A percentile compares a stretch with the other conserved stretches of the same genome.
Conservation (phyloP, 805 yeast genomes). For the Ogataea naganishii region DNA sequence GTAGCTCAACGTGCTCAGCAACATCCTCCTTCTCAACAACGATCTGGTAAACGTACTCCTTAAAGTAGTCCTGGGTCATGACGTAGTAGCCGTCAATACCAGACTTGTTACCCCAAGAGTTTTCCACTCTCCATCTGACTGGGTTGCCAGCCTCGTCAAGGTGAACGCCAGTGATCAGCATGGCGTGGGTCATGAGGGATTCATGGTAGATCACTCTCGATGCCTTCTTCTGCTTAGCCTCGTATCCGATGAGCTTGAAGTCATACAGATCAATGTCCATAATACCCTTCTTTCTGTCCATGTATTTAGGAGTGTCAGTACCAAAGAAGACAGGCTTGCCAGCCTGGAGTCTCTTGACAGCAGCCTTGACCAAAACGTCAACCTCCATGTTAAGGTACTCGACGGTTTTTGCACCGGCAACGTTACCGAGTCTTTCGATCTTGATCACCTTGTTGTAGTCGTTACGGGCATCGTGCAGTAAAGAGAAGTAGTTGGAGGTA, state of each 20-base stretch:
- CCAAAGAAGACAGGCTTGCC: constrained; percentile 85
- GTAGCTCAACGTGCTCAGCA: constrained; percentile 28
- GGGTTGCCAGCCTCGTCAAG: constrained; percentile 56
- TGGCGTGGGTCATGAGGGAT: constrained; percentile 84
- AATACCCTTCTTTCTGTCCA: constrained; percentile 54
- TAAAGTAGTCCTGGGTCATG: constrained; percentile 68
- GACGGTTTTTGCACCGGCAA: constrained; percentile 61
- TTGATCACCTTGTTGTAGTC: constrained; percentile 52
- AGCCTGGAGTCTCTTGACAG: constrained; percentile 58
- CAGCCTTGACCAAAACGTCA: constrained; percentile 46
- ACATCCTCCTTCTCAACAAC: constrained; percentile 49
- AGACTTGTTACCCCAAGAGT: constrained; percentile 66
- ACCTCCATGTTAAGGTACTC: constrained; percentile 63
- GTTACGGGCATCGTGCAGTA: constrained; percentile 80
- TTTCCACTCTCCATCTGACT: constrained; percentile 63
- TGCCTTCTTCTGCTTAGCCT: constrained; percentile 46
- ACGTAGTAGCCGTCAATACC: constrained; percentile 63
- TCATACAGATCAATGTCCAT: constrained; percentile 69
- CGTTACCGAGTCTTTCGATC: constrained; percentile 69
- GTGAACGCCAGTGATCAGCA: constrained; percentile 78
- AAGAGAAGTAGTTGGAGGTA: constrained; percentile 45
- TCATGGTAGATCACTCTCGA: constrained; percentile 64
- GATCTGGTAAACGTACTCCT: constrained; percentile 67
- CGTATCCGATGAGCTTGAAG: constrained; percentile 46
- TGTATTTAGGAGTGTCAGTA: constrained; percentile 78